A percentile compares a stretch with the other conserved stretches of the same genome.
These are phyloP conservation scores for Trichoderma orchidacearum DNA, from an alignment of 495 filamentous ascomycete species.

Conservation along the genomic window DNA sequence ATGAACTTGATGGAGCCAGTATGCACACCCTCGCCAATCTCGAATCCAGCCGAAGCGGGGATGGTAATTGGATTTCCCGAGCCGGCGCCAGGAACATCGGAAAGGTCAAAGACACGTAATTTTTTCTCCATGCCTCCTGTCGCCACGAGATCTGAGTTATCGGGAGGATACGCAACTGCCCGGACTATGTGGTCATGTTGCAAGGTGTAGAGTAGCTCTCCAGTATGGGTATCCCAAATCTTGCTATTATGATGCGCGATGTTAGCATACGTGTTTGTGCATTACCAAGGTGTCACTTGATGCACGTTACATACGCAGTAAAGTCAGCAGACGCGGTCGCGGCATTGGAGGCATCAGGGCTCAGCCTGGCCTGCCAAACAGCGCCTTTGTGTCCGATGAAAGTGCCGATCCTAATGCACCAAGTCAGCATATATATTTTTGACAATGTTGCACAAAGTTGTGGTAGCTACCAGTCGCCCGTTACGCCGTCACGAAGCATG, in stretches of 20 bases:
- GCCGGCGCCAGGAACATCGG: constrained; percentile 20
- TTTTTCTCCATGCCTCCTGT: constrained; percentile 95
- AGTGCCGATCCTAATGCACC: constrained; percentile 70
- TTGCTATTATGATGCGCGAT: constrained; percentile 44
- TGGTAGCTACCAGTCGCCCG: constrained; percentile 64
- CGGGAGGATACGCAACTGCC: constrained; percentile 78
- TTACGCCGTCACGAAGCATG: constrained; percentile 94
- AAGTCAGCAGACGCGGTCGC: constrained; percentile 94
- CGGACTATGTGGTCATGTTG: constrained; percentile 91
- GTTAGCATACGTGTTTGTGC: constrained; percentile 2
- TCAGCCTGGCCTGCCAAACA: constrained; percentile 88
- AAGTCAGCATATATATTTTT: background rate
- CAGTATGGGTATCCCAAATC: constrained; percentile 92
- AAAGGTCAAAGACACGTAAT: constrained; percentile 83
- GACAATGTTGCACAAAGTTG: background rate
- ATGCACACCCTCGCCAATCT: constrained; percentile 76
- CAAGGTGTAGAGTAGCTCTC: constrained; percentile 78
- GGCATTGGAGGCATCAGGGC: constrained; percentile 73
- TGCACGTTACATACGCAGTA: constrained; percentile 52
- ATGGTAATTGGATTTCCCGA: constrained; percentile 22
- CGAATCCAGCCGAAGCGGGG: constrained; percentile 46
- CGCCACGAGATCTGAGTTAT: constrained; percentile 62
- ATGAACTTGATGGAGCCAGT: constrained; percentile 84
- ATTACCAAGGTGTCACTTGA: background rate
- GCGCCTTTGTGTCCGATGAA: constrained; percentile 97